phyloP scores from a whole-genome alignment of 2,329 filamentous ascomycete species.

The Diaporthe ilicicola region DNA sequence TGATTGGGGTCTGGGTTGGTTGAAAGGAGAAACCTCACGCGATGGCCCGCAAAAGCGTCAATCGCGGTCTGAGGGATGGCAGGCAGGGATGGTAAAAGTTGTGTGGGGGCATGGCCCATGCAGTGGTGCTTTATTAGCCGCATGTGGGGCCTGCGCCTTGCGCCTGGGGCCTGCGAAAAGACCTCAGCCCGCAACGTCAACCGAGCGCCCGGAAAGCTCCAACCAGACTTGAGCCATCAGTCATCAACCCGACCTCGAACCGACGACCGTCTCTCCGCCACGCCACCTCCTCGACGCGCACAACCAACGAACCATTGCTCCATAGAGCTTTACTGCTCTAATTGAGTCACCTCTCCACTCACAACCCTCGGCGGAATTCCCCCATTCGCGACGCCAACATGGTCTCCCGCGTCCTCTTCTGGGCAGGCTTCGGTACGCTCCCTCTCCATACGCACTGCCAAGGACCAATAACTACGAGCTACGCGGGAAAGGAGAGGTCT shows the following conservation, averaged over 20 bases:
- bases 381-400: slow-evolving; percentile 49
- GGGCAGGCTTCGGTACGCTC: slow-evolving; percentile 87
- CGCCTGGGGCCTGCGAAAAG: slow-evolving; percentile 27
- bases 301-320: slow-evolving; percentile 26
- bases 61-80: slow-evolving; percentile 15
- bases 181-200: slow-evolving; percentile 32
- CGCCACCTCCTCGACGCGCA: slow-evolving; percentile 4
- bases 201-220: slow-evolving; percentile 24
- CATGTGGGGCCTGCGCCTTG: slow-evolving; percentile 28
- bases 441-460: slow-evolving; percentile 19
- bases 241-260: slow-evolving; percentile 22
- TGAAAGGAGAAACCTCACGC: neutral
- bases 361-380: neutral
- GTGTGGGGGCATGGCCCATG: slow-evolving; percentile 12
- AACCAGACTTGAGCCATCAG: slow-evolving; percentile 26
- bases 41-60: neutral
- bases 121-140: slow-evolving; percentile 28
- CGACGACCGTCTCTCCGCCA: neutral
- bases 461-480: neutral
- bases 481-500: neutral
- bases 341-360: slow-evolving; percentile 28
- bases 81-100: slow-evolving; percentile 27
- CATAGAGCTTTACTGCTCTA: slow-evolving; percentile 19
- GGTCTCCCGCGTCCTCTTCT: slow-evolving; percentile 78
- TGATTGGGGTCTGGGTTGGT: neutral